These are phyloP conservation scores for Claviceps sorghi DNA, from an alignment of 2,329 filamentous ascomycete species.

Conservation along the genomic window DNA sequence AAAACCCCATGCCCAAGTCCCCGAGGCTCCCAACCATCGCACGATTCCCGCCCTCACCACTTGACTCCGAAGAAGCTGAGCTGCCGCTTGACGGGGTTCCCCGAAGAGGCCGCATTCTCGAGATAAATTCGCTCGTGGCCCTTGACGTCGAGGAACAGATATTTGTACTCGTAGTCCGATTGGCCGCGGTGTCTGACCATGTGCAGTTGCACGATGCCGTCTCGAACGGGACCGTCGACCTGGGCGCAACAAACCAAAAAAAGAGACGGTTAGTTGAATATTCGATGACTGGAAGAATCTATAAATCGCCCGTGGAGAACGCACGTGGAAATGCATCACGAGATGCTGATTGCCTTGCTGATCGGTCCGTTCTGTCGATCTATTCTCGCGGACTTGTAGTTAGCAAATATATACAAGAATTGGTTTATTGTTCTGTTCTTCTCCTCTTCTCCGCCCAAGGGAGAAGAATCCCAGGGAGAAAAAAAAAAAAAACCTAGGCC, in stretches of 20 bases:
- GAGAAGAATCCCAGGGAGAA: no score
- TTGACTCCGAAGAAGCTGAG: slow-evolving; percentile 48
- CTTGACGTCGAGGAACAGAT: slow-evolving; percentile 66
- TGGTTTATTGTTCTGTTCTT: no score
- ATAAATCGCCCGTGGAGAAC: slow-evolving; percentile 12
- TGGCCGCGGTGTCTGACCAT: slow-evolving; percentile 54
- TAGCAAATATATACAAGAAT: background rate
- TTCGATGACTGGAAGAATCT: background rate
- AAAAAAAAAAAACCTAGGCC: background rate
- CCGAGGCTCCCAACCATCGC: background rate
- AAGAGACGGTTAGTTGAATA: background rate
- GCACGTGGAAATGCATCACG: slow-evolving; percentile 69
- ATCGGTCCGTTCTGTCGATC: slow-evolving; percentile 55
- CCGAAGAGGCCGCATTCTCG: slow-evolving; percentile 38
- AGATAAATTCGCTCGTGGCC: slow-evolving; percentile 53
- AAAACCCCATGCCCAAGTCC: no score
- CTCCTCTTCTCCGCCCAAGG: no score
- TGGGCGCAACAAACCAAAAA: slow-evolving; percentile 20
- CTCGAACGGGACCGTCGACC: slow-evolving; percentile 63
- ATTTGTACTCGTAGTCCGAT: slow-evolving; percentile 60
- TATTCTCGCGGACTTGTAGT: slow-evolving; percentile 16
- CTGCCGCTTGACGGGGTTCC: slow-evolving; percentile 24
- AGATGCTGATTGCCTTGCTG: slow-evolving; percentile 64
- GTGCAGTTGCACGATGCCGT: slow-evolving; percentile 63
- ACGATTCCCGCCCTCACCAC: slow-evolving; percentile 24